A percentile compares a stretch with the other conserved stretches of the same genome.
These are phyloP conservation scores for Choiromyces venosus DNA, from an alignment of 495 filamentous ascomycete genomes.

Conservation along the genomic window DNA sequence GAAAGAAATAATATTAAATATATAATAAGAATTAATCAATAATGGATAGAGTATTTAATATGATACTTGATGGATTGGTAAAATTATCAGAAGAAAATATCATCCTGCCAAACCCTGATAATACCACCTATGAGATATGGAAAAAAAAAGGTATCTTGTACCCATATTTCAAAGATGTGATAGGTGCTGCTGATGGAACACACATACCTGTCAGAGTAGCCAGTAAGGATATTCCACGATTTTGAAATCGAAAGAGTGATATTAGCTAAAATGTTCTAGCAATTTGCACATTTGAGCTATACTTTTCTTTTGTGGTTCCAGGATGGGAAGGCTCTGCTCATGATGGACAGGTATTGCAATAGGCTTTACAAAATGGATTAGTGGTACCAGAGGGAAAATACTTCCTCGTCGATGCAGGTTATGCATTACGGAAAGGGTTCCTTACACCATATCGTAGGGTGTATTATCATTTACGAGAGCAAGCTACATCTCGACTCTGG, in stretches of 20 bases:
- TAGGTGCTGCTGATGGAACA: conserved; percentile 28
- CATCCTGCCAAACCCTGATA: no score
- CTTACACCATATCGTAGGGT: conserved; percentile 14
- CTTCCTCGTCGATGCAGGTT: conserved; percentile 18
- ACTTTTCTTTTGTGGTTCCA: conserved; percentile 12
- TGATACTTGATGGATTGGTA: not conserved
- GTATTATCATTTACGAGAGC: conserved; percentile 13
- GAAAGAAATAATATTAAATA: no score
- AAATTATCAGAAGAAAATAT: no score
- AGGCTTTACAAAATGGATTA: conserved; percentile 5
- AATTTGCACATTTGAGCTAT: conserved; percentile 10
- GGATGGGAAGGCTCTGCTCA: conserved; percentile 23
- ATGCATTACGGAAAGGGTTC: not conserved
- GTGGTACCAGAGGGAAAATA: conserved; percentile 5
- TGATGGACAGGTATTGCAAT: conserved; percentile 3
- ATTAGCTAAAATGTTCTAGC: conserved; percentile 19
- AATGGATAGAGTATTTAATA: not conserved
- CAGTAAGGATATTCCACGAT: not conserved
- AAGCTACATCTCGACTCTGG: not conserved
- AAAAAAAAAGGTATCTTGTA: not conserved
- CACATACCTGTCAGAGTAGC: conserved; percentile 14
- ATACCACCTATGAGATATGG: not conserved
- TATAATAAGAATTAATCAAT: no score
- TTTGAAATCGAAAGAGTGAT: conserved; percentile 15
- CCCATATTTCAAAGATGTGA: conserved; percentile 23